Conservation (phyloP, 2,329 filamentous ascomycete species). For the Phialophora verrucosa region DNA sequence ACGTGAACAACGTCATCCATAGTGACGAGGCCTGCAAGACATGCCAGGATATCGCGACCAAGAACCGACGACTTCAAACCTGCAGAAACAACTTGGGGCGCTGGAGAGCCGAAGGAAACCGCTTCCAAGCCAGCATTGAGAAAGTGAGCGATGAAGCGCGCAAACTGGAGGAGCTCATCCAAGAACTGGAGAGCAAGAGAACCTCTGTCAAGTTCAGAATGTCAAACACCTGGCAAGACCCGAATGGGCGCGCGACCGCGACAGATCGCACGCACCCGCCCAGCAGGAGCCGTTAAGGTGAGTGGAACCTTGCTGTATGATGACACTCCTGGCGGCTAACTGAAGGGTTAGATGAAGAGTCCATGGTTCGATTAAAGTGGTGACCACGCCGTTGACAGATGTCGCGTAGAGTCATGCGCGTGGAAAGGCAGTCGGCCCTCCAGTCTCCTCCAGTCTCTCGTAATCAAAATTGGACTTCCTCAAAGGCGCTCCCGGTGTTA, state of each 20-base stretch:
- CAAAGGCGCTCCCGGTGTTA: slow-evolving; percentile 1
- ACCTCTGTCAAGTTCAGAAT: slow-evolving; percentile 18
- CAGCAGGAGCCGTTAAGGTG: slow-evolving; percentile 1
- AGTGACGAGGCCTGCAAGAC: slow-evolving; percentile 32
- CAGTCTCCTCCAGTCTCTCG: background rate
- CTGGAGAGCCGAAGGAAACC: slow-evolving; percentile 35
- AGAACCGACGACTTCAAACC: slow-evolving; percentile 32
- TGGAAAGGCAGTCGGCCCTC: background rate
- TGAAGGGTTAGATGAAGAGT: background rate
- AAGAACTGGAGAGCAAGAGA: slow-evolving; percentile 29
- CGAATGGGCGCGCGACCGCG: background rate
- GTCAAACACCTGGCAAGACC: background rate
- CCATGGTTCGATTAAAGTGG: background rate
- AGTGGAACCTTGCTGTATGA: background rate
- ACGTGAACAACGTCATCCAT: slow-evolving; percentile 30
- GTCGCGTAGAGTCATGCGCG: background rate
- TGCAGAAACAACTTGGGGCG: slow-evolving; percentile 35
- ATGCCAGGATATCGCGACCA: slow-evolving; percentile 38
- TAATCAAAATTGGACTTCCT: background rate
- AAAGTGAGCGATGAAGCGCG: slow-evolving; percentile 31
- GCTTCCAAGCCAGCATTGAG: slow-evolving; percentile 36
- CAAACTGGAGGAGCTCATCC: slow-evolving; percentile 31
- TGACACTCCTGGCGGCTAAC: slow-evolving; percentile 18
- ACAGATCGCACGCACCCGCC: background rate
- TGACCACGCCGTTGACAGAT: background rate